Evolutionary conservation across 345 rosid species (phyloP), one percentile per base, ranked within the genome.

Genomic region (Lumnitzera racemosa): DNA sequence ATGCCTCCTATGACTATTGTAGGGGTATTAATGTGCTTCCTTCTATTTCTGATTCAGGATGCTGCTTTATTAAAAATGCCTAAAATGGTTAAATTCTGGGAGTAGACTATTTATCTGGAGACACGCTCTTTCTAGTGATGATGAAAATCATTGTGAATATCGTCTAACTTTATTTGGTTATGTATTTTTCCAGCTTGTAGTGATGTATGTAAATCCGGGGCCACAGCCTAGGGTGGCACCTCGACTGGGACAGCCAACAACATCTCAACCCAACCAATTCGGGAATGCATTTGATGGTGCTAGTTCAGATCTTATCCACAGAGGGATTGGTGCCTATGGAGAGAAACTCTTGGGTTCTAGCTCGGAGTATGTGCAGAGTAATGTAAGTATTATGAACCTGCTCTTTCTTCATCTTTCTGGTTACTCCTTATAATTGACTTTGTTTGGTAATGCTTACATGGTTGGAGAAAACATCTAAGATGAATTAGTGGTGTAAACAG

Each of bases 301-400:
- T 72, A 85, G 99, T 69, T 90, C 99, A 60, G 99, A 95, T 51
- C 80, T 94, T 57, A 86, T 94, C 62, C 75, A 79, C 27, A 85
- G 95, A 61, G 99, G 99, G 41, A 73, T 90, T 63, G 96, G 97
- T 55, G 99, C 96, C 41, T 94, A 90, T 61, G 96, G 97, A 23
- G 99, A 81, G 78, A 90, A 81, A 69, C 80, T 90, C 58, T 72
- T 94, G 14, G 97, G 99, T 15, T 86, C 97, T 7, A 90, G 97
- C 67, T 88, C 97, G 49, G 99, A 94, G 71, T 94, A 90, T 58
- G 97, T 94, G 68, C 98, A 92, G 80, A 90, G 99, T 76, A 94
- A 94, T 76, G 99, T 94, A 76, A 88, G 98, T 67, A 13, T 65
- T 67, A 54, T 57, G 55, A 15, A 13, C 23, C 25, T 49, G 16